Percentiles rank a stretch among this genome's conserved stretches.
Conservation (phyloP, 129 eudicot genomes). For the Cynara cardunculus region DNA sequence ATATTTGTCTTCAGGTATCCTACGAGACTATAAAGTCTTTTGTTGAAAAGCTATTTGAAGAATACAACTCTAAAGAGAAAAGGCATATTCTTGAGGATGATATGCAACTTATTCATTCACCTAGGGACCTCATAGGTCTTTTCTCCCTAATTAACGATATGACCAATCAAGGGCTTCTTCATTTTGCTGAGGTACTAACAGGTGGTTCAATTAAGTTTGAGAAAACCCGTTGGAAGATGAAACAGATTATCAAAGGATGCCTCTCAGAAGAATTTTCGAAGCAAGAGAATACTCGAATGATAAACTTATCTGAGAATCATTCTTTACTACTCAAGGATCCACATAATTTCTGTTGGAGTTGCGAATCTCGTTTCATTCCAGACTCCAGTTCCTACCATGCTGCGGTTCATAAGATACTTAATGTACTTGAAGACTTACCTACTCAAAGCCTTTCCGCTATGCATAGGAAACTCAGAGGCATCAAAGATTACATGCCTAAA, state of each 20-base stretch:
- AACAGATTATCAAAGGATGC: constrained; percentile 34
- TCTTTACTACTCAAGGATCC: constrained; percentile 43
- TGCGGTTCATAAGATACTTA: constrained; percentile 48
- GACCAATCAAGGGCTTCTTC: constrained; percentile 58
- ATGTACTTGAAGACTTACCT: constrained; percentile 48
- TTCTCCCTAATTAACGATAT: constrained; percentile 43
- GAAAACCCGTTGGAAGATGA: constrained; percentile 61
- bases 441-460: constrained; percentile 45
- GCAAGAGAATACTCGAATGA: not conserved
- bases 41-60: constrained; percentile 41
- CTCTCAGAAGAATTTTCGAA: constrained; percentile 13
- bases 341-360: constrained; percentile 34
- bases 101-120: constrained; percentile 17
- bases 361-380: constrained; percentile 10
- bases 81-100: constrained; percentile 5
- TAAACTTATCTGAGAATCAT: constrained; percentile 16
- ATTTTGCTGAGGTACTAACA: constrained; percentile 38
- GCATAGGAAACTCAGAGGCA: constrained; percentile 59
- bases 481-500: constrained; percentile 41
- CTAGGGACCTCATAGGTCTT: constrained; percentile 22
- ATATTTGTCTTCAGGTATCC: constrained; percentile 42
- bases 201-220: constrained; percentile 45
- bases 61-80: constrained; percentile 9
- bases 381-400: constrained; percentile 39
- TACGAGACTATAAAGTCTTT: constrained; percentile 43